Evolutionary conservation across 208 protist genomes (phyloP), one percentile per base, ranked within the genome.

Genomic region (Acanthamoeba castellanii): DNA sequence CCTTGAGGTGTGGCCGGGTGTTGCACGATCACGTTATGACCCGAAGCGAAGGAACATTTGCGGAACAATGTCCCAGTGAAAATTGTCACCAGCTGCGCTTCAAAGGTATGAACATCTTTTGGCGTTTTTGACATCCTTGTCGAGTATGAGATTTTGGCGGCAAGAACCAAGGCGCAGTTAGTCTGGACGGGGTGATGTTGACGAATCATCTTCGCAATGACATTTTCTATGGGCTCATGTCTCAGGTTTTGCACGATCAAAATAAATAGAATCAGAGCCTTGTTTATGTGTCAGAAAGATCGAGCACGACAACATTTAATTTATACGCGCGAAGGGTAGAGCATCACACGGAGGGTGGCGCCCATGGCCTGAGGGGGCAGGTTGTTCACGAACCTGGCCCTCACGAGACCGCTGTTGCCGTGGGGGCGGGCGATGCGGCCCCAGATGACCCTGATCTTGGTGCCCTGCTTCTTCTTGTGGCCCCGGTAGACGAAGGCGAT

Each of bases 261-360:
- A 18, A 81, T 81, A 9, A 81, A 50, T 81, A 37, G 30, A 72
- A 72, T n/a, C 72, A 42, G 72, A 27, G 30, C 20, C 72, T 42
- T 42, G 70, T 50, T 64, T 88, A 88, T 88, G 45, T 82, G 45
- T 45, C 74, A 88, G 76, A 85, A 57, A 55, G 81, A 64, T 34
- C 45, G 45, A 88, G 47, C 55, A 93, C 45, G 34, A 42, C 64
- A 76, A 92, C 85, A 47, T 68, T 92, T 92, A 76, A 94, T 95
- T 99, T 99, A 99, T 95, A 99, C 99, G 95, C 96, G 95, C 97
- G 98, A 99, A 64, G 99, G 99, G 97, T 99, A 99, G 45, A 99
- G 97, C 97, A 99, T 99, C 72, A 99, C 99, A 94, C 99, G 98
- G 91, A 99, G 96, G 85, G 97, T 97, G 74, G 97, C 98, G 94